Base-by-base conservation (phyloP, 495 filamentous ascomycete species). In the Penicillium cosmopolitanum region DNA sequence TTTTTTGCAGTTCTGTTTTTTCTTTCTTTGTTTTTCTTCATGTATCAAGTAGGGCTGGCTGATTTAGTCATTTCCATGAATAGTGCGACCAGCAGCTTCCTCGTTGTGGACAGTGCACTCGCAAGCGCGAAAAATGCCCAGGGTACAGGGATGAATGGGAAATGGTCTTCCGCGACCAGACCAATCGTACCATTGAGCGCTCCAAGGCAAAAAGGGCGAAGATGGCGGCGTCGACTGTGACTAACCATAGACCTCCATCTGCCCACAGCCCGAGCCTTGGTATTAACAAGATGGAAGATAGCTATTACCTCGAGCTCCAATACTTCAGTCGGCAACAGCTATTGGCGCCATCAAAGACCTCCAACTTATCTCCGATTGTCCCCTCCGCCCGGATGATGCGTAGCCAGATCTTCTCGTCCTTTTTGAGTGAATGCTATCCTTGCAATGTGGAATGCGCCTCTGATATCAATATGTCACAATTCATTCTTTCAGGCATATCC, bases 121-220 rank as follows among this genome's bases (percentile, higher is more conserved):
- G 70, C 13, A 40, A 50, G 25, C 58, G 61, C 13, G 60, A 73
- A 55, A 3, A 60, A 56, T 73, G 67, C 52, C 50, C 53, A 12
- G 70, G 68, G 0, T 73, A 73, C 56, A 66, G 70, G 50, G 66
- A 71, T 58, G 62, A 66, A 62, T 71, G 80, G 18, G 62, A 76
- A 16, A 77, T 84, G 44, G 62, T 83, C 25, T 68, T 82, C 28
- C 74, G 82, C 8, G 72, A 84, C 51, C 76, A 71, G 11, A 76
- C 64, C 0, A 36, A 54, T 38, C 55, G 58, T 7, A 70, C 65
- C 15, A 50, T 50, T 1, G 7, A 50, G 25, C 47, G 47, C 4
- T 9, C 15, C 47, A 50, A n/a, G 13, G 35, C 5, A 8, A 28
- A 7, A 28, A 28, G 19, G 19, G 19, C 19, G 19, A 21, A 21